Conservation (phyloP, 768 basidiomycete species). For the Collybiopsis luxurians region DNA sequence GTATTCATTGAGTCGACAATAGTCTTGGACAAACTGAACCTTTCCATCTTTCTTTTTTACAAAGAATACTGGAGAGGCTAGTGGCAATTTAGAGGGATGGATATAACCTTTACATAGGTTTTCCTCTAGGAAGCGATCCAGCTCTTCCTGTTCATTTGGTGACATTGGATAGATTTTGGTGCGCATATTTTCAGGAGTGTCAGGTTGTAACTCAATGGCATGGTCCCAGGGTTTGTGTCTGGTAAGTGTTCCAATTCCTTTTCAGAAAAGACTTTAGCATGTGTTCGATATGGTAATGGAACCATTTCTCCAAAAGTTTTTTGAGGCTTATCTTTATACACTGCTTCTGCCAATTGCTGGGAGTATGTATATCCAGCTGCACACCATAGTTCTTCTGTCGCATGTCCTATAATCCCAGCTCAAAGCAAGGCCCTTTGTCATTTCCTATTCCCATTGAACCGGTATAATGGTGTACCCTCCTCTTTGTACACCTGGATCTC, state of each 20-base stretch:
- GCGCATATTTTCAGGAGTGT: conserved; percentile 15
- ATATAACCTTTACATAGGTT: conserved; percentile 19
- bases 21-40: conserved; percentile 17
- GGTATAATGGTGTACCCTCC: no score
- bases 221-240: conserved; percentile 23
- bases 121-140: background rate
- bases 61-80: conserved; percentile 18
- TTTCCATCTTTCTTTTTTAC: conserved; percentile 20
- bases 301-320: background rate
- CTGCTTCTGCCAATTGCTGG: background rate
- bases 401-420: conserved; percentile 6
- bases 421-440: no score
- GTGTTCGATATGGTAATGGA: background rate
- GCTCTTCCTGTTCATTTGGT: conserved; percentile 19
- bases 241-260: conserved; percentile 22
- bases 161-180: conserved; percentile 29
- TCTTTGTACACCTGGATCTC: no score
- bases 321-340: background rate
- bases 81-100: conserved; percentile 14
- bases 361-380: background rate
- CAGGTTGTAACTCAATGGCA: conserved; percentile 25
- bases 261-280: conserved; percentile 22
- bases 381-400: background rate
- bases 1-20: conserved; percentile 25
- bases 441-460: no score